Evolutionary conservation across 106 monocot genomes (phyloP).

Genomic region (Platanthera guangdongensis): DNA sequence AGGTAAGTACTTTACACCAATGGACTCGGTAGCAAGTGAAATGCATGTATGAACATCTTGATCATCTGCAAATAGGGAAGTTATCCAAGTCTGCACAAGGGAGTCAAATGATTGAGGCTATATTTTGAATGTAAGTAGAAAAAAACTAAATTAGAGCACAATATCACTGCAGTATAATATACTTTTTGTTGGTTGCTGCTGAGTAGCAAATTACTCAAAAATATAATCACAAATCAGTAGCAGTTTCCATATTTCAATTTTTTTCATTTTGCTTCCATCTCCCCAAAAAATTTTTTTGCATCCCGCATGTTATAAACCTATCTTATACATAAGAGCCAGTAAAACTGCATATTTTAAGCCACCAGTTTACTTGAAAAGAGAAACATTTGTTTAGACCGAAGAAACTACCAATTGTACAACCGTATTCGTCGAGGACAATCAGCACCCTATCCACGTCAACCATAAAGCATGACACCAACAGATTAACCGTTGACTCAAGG

Average conservation of each 20-base stretch:
- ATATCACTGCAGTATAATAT: not conserved
- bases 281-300: too few species aligned
- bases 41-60: conserved; percentile 49
- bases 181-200: not conserved
- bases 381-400: too few species aligned
- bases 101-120: not conserved
- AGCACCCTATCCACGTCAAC: too few species aligned
- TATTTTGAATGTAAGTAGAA: not conserved
- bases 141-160: not conserved
- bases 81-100: conserved; percentile 54
- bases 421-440: too few species aligned
- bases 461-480: too few species aligned
- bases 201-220: not conserved
- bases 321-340: too few species aligned
- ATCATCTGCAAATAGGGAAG: conserved; percentile 54
- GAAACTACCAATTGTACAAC: too few species aligned
- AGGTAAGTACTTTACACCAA: conserved; percentile 49
- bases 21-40: conserved; percentile 44
- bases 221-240: not conserved
- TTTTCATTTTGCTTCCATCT: too few species aligned
- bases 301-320: too few species aligned
- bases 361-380: too few species aligned
- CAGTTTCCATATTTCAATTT: not conserved
- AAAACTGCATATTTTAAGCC: too few species aligned
- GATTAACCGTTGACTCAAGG: too few species aligned